Base-by-base conservation (phyloP, 2,329 filamentous ascomycete genomes). In the Rhynchosporium secalis region DNA sequence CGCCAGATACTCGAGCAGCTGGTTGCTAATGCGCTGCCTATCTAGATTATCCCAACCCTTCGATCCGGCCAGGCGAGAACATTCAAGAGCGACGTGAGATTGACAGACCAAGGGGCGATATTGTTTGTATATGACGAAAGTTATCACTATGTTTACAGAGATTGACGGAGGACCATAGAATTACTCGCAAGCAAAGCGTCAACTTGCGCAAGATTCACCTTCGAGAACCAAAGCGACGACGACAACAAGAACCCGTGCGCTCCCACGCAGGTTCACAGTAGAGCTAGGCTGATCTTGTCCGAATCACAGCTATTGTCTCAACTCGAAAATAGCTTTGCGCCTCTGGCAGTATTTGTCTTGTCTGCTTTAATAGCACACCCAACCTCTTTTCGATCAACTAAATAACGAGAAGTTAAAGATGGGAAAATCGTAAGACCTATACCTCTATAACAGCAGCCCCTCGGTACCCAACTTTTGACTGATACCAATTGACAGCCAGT, bases 401-500 rank as follows among this genome's bases (percentile, higher is more conserved):
- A 13, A 52, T 13, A 41, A 31, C 61, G 41, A 56, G 47, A 48
- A 60, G 58, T 38, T 41, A 60, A 71, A 70, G 58, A 83, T 83
- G 81, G 81, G 81, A 68, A 83, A 83, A 80, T 81, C 81, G 81
- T 83, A 75, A 80, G 80, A 81, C 60, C 29, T 47, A 62, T 63
- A 58, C 56, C 46, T 56, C 47, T 51, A 48, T n/a, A 62, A 43
- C 4, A 8, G 29, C 28, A n/a, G 45, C 38, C 15, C 20, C 43
- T 38, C 5, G 6, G 40, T 33, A 4, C 26, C 9, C 29, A 38
- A 4, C 6, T 26, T 13, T 8, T 33, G 38, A 40, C 56, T 62
- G 33, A 61, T 29, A 31, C 20, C 2, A 2, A 2, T 55, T n/a
- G 29, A 56, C 75, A 99, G 95, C 80, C 95, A 98, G 83, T 98